A percentile compares a stretch with the other conserved stretches of the same genome.
These are phyloP conservation scores for Pythium monospermum DNA, from an alignment of 352 stramenopile species.

Conservation along the genomic window DNA sequence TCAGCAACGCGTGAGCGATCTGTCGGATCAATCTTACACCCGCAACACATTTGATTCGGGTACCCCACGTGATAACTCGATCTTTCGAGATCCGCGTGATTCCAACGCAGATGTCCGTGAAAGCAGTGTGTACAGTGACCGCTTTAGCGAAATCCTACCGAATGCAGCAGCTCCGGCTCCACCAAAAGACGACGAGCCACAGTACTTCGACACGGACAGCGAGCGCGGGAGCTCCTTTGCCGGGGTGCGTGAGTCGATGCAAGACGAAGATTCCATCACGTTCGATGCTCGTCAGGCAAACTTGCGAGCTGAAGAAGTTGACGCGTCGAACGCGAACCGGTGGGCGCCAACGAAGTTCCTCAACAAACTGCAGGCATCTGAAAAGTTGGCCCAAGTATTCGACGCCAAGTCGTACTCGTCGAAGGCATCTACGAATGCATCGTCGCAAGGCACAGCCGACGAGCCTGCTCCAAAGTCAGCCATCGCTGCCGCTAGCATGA, in stretches of 20 bases:
- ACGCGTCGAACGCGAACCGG: slow-evolving; percentile 10
- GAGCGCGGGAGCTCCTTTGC: slow-evolving; percentile 35
- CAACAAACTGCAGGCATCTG: slow-evolving; percentile 23
- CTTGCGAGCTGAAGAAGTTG: background rate
- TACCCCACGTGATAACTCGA: slow-evolving; percentile 31
- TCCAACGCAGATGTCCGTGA: slow-evolving; percentile 20
- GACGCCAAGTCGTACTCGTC: slow-evolving; percentile 33
- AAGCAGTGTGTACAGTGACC: slow-evolving; percentile 21
- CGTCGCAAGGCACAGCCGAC: slow-evolving; percentile 14
- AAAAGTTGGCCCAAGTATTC: slow-evolving; percentile 19
- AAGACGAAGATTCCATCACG: slow-evolving; percentile 16
- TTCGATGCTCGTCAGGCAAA: slow-evolving; percentile 6
- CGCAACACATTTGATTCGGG: slow-evolving; percentile 30
- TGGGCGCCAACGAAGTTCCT: slow-evolving; percentile 43
- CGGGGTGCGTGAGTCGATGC: slow-evolving; percentile 23
- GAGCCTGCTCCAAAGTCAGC: slow-evolving; percentile 17
- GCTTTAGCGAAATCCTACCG: slow-evolving; percentile 26
- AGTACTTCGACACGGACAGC: slow-evolving; percentile 50
- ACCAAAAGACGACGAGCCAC: slow-evolving; percentile 21
- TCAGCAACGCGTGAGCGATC: slow-evolving; percentile 9
- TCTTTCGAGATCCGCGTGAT: slow-evolving; percentile 26
- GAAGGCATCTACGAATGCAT: slow-evolving; percentile 19
- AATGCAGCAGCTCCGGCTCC: slow-evolving; percentile 27
- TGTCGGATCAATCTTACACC: slow-evolving; percentile 16
- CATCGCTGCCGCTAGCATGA: slow-evolving; percentile 13